phyloP scores from a whole-genome alignment of 352 stramenopile species.

The Pythium coloratum region DNA sequence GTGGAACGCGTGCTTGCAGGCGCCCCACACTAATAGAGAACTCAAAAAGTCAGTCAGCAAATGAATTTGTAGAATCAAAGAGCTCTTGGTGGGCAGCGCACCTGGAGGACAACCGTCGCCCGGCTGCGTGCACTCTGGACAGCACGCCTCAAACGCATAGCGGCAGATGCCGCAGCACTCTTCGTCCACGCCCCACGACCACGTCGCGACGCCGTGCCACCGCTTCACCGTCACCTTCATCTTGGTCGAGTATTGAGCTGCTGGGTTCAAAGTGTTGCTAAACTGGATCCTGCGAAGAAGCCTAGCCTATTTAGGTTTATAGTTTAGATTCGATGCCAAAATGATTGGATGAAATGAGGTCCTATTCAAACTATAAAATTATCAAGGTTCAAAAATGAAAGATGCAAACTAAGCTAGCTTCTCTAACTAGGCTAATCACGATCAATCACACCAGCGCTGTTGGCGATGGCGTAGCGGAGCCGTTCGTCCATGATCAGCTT shows the following conservation, averaged over 20 bases:
- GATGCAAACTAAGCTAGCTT: constrained; percentile 2
- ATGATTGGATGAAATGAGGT: constrained; percentile 6
- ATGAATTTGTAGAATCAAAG: too few species aligned
- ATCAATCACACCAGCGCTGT: constrained; percentile 84
- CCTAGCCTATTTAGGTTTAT: not conserved
- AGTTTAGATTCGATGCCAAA: not conserved
- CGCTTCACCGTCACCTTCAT: constrained; percentile 88
- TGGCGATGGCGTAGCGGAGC: constrained; percentile 72
- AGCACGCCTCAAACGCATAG: constrained; percentile 82
- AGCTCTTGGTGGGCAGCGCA: constrained; percentile 13
- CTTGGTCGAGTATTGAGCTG: not conserved
- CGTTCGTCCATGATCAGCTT: constrained; percentile 61
- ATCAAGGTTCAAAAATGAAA: not conserved
- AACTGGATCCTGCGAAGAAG: too few species aligned
- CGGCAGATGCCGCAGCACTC: constrained; percentile 90
- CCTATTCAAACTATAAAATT: constrained; percentile 1
- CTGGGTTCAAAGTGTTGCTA: too few species aligned
- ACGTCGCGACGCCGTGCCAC: constrained; percentile 90
- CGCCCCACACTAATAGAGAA: constrained; percentile 65
- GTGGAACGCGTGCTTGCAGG: constrained; percentile 91
- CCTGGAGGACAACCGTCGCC: constrained; percentile 86
- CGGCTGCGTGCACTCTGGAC: constrained; percentile 72
- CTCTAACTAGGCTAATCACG: constrained; percentile 50
- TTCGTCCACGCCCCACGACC: constrained; percentile 90
- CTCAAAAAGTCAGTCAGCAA: not conserved